phyloP scores from a whole-genome alignment of 2,329 filamentous ascomycete species.

The Sarocladium strictum region DNA sequence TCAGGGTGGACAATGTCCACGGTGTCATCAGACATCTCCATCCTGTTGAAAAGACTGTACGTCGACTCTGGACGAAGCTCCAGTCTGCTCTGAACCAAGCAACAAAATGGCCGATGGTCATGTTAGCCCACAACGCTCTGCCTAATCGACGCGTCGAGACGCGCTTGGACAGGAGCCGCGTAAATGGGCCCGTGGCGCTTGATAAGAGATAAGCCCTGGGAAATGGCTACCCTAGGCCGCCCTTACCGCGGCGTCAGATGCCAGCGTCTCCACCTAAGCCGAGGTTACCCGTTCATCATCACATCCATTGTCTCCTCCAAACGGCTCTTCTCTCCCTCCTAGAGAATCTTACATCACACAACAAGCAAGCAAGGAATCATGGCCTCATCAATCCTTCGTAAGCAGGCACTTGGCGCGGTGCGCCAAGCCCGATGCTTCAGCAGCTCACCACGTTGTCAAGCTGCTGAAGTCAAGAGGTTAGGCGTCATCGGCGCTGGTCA shows the following conservation, averaged over 20 bases:
- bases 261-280: conserved; percentile 21
- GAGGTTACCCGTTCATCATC: conserved; percentile 34
- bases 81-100: not conserved
- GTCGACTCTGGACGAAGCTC: not conserved
- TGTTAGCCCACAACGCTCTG: not conserved
- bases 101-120: not conserved
- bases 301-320: conserved; percentile 12
- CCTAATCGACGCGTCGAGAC: conserved; percentile 16
- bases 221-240: not conserved
- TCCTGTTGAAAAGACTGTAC: conserved; percentile 21
- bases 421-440: conserved; percentile 59
- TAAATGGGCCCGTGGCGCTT: conserved; percentile 11
- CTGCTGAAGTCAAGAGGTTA: conserved; percentile 74
- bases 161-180: conserved; percentile 10
- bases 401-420: conserved; percentile 27
- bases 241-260: not conserved
- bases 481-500: conserved; percentile 94
- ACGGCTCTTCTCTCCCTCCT: not conserved
- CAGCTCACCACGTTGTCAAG: conserved; percentile 52
- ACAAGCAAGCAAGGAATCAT: conserved; percentile 21
- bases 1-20: conserved; percentile 76
- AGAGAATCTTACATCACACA: not conserved
- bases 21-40: conserved; percentile 48
- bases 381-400: conserved; percentile 33
- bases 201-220: conserved; percentile 6